Percentiles rank a stretch among this genome's conserved stretches.
Evolutionary conservation across 2,329 filamentous ascomycete species (phyloP).

Genomic region (Penicillium sp.): DNA sequence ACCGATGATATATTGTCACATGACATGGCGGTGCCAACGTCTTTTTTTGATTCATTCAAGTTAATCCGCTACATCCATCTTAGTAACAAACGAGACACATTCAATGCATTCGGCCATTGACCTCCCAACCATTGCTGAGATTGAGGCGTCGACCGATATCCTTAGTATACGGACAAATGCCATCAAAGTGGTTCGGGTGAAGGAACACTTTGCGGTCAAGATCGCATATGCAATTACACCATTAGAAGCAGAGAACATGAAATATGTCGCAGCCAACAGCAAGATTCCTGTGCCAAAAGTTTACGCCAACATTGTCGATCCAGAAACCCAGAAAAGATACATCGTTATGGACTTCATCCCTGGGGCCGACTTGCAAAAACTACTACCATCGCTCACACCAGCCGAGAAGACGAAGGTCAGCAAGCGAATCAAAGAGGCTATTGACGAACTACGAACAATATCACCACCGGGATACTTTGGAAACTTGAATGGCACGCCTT

Average conservation of each 20-base stretch:
- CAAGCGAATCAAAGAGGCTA: conserved; percentile 7
- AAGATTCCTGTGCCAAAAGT: conserved; percentile 18
- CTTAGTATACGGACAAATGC: conserved; percentile 14
- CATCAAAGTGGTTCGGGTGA: conserved; percentile 20
- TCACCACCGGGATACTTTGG: conserved; percentile 15
- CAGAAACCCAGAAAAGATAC: conserved; percentile 17
- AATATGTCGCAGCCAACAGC: conserved; percentile 17
- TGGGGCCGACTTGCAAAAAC: conserved; percentile 12
- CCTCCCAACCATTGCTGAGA: conserved; percentile 17
- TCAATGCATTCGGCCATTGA: not conserved
- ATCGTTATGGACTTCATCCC: conserved; percentile 18
- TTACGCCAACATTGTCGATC: conserved; percentile 13
- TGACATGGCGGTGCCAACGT: not conserved
- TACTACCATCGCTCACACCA: conserved; percentile 11
- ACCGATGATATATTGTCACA: not conserved
- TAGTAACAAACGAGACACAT: not conserved
- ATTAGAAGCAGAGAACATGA: conserved; percentile 22
- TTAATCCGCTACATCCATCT: not conserved
- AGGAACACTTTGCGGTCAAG: conserved; percentile 22
- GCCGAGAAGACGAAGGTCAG: conserved; percentile 11
- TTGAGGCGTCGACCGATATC: conserved; percentile 18
- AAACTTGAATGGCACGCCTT: conserved; percentile 15
- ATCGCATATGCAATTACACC: conserved; percentile 12
- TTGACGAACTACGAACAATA: conserved; percentile 14
- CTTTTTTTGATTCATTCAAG: no score